Percentiles rank a stretch among this genome's conserved stretches.
Conservation (phyloP, 192 early-diverging fungal genomes). For the Umbelopsis isabellina region DNA sequence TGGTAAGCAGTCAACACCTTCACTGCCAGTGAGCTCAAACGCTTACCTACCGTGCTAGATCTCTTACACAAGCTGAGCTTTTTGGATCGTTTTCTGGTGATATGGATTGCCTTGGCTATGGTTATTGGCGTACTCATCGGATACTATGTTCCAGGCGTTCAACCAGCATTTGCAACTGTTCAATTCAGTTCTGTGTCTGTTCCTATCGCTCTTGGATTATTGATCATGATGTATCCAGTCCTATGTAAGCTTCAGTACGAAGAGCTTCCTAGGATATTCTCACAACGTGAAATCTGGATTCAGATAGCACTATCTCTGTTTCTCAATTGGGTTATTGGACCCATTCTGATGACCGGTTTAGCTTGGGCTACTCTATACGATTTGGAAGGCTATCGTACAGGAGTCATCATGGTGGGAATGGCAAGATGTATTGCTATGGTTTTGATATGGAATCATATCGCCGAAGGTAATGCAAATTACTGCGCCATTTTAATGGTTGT, state of each 20-base stretch:
- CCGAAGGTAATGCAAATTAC: constrained; percentile 65
- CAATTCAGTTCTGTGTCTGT: constrained; percentile 68
- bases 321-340: constrained; percentile 72
- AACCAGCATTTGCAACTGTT: constrained; percentile 51
- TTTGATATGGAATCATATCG: constrained; percentile 74
- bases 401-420: constrained; percentile 60
- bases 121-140: constrained; percentile 61
- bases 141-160: constrained; percentile 59
- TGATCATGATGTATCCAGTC: constrained; percentile 79
- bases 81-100: constrained; percentile 42
- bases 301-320: constrained; percentile 59
- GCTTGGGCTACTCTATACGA: constrained; percentile 72
- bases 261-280: constrained; percentile 40
- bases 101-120: constrained; percentile 56
- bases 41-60: neutral
- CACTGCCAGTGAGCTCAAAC: neutral
- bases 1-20: neutral
- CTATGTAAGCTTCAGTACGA: constrained; percentile 64
- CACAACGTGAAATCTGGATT: constrained; percentile 47
- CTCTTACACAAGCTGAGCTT: constrained; percentile 33
- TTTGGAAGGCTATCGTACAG: constrained; percentile 64
- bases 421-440: constrained; percentile 80
- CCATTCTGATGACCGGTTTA: constrained; percentile 65
- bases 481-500: constrained; percentile 73
- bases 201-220: constrained; percentile 67